Evolutionary conservation across 2,329 filamentous ascomycete genomes (phyloP).

Genomic region (Pezicula carpinea): DNA sequence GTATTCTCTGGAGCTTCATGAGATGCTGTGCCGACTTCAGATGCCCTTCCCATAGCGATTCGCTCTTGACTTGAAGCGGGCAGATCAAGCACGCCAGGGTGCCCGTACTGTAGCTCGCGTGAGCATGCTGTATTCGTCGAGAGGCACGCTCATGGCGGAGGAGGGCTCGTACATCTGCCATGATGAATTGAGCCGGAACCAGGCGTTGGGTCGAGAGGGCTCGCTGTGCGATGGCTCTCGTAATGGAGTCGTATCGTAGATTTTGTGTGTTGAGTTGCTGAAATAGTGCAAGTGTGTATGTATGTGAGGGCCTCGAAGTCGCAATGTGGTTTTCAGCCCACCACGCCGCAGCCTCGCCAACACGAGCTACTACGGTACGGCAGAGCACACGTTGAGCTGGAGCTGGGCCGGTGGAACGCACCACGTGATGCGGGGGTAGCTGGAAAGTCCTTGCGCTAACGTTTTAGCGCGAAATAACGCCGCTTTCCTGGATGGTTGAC

Average conservation of each 20-base stretch:
- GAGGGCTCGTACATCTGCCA: constrained; percentile 77
- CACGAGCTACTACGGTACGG: no score
- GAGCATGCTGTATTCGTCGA: constrained; percentile 66
- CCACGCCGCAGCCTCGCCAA: no score
- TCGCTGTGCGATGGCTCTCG: no score
- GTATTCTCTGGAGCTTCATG: constrained; percentile 30
- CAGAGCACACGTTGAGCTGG: no score
- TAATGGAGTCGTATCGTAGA: no score
- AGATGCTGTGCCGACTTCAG: constrained; percentile 41
- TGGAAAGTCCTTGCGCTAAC: no score
- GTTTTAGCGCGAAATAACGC: background rate
- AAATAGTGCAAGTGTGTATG: no score
- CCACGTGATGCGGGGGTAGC: no score
- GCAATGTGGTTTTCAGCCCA: no score
- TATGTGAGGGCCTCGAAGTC: no score
- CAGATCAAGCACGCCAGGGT: constrained; percentile 66
- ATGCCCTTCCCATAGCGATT: constrained; percentile 64
- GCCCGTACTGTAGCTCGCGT: constrained; percentile 62
- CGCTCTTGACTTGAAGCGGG: constrained; percentile 58
- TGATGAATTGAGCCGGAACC: constrained; percentile 28
- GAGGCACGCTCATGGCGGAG: constrained; percentile 73
- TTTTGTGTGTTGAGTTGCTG: no score
- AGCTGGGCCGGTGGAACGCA: no score
- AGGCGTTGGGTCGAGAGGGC: background rate
- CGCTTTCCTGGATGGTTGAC: constrained; percentile 7